A percentile compares a stretch with the other conserved stretches of the same genome.
Evolutionary conservation across 768 basidiomycete genomes (phyloP).

Genomic region (Leucogyrophana mollusca): DNA sequence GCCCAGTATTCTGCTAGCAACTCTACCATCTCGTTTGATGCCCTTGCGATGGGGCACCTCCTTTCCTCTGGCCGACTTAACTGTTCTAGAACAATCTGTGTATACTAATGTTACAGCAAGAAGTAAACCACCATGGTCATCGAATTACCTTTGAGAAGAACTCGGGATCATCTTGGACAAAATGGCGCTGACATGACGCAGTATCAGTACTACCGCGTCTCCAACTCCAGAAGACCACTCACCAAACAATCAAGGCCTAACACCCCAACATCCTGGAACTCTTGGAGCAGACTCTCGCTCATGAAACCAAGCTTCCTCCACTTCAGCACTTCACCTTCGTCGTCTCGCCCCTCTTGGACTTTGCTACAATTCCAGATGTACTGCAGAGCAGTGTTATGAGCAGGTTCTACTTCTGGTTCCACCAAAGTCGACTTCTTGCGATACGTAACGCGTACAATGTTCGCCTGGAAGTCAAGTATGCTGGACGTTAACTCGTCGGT

Average conservation of each 20-base stretch:
- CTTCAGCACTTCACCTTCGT: constrained; percentile 50
- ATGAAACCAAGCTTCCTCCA: constrained; percentile 82
- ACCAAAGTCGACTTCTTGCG: constrained; percentile 80
- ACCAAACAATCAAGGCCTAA: constrained; percentile 84
- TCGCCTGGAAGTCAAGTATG: constrained; percentile 86
- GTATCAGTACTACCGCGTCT: background rate
- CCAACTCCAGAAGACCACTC: constrained; percentile 19
- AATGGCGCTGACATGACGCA: constrained; percentile 48
- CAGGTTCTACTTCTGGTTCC: constrained; percentile 60
- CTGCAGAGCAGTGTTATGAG: constrained; percentile 55
- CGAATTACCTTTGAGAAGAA: constrained; percentile 65
- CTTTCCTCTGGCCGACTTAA: constrained; percentile 69
- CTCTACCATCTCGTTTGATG: constrained; percentile 84
- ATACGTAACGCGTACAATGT: constrained; percentile 75
- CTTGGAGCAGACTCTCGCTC: constrained; percentile 68
- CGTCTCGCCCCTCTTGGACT: constrained; percentile 51
- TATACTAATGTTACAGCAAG: constrained; percentile 8
- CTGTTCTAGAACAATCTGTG: constrained; percentile 79
- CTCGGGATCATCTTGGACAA: constrained; percentile 68
- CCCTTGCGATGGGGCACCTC: constrained; percentile 79
- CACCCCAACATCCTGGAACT: constrained; percentile 77
- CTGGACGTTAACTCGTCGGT: constrained; percentile 81
- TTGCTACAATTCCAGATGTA: constrained; percentile 69
- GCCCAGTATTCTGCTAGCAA: constrained; percentile 83
- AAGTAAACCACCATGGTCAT: background rate